Base-by-base conservation (phyloP, 2,329 filamentous ascomycete genomes). In the Pezicula rhizophila region DNA sequence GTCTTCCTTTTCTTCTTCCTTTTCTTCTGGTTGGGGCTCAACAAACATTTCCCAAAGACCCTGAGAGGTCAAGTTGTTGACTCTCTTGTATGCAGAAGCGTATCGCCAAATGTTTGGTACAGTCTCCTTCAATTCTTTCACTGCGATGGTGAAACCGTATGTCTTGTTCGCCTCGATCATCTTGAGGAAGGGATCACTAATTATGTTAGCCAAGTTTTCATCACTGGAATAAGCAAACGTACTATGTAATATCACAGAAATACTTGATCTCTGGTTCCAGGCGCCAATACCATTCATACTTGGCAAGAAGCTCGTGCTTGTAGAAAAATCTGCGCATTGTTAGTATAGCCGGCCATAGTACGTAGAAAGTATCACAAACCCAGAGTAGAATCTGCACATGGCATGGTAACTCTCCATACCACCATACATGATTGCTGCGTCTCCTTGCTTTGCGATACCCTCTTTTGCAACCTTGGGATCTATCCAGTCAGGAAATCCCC, bases 251-350 rank as follows among this genome's bases (percentile, higher is more conserved):
- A 66, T 99, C 93, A 70, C 93, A 99, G 74, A 99, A 99, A 74
- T 97, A 99, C 73, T 92, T 96, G 80, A 99, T 97, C 71, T 99
- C 93, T 57, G 93, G 93, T 77, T 99, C 93, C 60, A 99, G 76
- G 55, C 93, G 89, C 93, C 93, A 99, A 75, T 99, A 99, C 93
- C 93, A 99, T 66, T 97, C 90, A 71, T 97, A 99, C 70, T 97
- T 97, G 65, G 87, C 80, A 41, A 99, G 79, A 31, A 97, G 80
- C 56, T 91, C 87, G 66, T 99, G 93, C 68, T 96, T 96, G 76
- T 93, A 99, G 72, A 99, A 99, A 71, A 95, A 93, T 39, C 89
- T 84, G 50, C 35, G 23, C 15, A 17, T 38, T 42, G 57, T 60
- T 50, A 61, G 53, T 41, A 46, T 23, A 42, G 23, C 8, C 17